Evolutionary conservation across 129 eudicot genomes (phyloP).

Genomic region (Cynara cardunculus): DNA sequence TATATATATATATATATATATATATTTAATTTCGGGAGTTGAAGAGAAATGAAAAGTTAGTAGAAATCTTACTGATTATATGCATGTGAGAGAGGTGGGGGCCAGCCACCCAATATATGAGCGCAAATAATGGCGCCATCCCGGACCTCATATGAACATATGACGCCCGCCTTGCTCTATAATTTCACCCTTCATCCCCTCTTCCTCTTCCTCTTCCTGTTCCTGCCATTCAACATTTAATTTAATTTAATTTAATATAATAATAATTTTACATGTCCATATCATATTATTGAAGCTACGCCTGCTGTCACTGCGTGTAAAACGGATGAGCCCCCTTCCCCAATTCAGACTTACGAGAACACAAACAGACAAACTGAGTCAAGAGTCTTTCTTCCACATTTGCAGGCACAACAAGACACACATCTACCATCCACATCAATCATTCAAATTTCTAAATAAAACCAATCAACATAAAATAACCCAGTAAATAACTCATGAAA

Average conservation of each 20-base stretch:
- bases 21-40: background rate
- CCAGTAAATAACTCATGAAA: background rate
- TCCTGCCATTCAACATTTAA: background rate
- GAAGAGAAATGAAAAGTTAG: background rate
- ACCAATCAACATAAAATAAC: background rate
- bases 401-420: background rate
- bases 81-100: background rate
- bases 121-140: constrained; percentile 32
- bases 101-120: background rate
- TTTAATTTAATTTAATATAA: too few species aligned
- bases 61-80: background rate
- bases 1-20: too few species aligned
- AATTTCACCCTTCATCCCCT: background rate
- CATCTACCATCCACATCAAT: background rate
- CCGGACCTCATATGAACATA: constrained; percentile 1
- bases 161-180: background rate
- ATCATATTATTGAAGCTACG: background rate
- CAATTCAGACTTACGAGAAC: background rate
- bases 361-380: background rate
- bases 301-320: background rate
- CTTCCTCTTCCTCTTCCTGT: background rate
- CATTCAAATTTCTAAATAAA: background rate
- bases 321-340: background rate
- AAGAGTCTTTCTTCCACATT: background rate
- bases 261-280: background rate